These are phyloP conservation scores for Saccharomycopsis hybrid DNA, from an alignment of 1,139 yeast species.

Conservation along the genomic window DNA sequence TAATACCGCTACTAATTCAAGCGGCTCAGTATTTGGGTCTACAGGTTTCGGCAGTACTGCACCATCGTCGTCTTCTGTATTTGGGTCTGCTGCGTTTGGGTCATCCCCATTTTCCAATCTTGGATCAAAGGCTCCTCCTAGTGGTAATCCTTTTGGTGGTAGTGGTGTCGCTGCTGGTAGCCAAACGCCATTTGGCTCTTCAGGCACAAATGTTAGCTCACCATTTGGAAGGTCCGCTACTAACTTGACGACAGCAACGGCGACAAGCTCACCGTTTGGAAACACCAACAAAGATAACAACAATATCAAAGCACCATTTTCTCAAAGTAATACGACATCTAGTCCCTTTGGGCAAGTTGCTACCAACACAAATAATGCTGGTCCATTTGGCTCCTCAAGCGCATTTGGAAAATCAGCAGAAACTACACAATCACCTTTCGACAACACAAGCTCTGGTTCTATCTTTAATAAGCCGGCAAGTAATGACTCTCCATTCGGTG, in stretches of 20 bases:
- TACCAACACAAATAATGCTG: neutral
- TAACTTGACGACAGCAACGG: too few species aligned
- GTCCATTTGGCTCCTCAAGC: constrained; percentile 12
- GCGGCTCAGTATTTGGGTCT: constrained; percentile 3
- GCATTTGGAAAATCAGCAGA: too few species aligned
- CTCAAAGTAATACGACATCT: too few species aligned
- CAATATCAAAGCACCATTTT: constrained; percentile 2
- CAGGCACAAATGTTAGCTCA: neutral
- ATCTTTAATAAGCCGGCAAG: neutral
- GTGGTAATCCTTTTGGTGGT: neutral
- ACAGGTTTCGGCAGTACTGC: too few species aligned
- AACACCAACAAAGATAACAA: neutral
- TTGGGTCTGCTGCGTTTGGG: constrained; percentile 9
- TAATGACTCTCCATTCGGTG: constrained; percentile 5
- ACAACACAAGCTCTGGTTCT: neutral
- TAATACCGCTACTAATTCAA: too few species aligned
- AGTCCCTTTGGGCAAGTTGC: neutral
- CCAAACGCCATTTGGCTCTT: constrained; percentile 1
- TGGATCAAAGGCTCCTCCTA: too few species aligned
- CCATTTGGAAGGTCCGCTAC: constrained; percentile 13
- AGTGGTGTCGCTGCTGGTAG: constrained; percentile 3
- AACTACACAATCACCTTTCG: constrained; percentile 3
- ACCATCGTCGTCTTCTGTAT: neutral
- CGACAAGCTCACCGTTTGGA: constrained; percentile 6
- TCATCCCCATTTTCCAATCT: neutral